Conservation (phyloP, 2,329 filamentous ascomycete species). For the Aspergillus sp. region DNA sequence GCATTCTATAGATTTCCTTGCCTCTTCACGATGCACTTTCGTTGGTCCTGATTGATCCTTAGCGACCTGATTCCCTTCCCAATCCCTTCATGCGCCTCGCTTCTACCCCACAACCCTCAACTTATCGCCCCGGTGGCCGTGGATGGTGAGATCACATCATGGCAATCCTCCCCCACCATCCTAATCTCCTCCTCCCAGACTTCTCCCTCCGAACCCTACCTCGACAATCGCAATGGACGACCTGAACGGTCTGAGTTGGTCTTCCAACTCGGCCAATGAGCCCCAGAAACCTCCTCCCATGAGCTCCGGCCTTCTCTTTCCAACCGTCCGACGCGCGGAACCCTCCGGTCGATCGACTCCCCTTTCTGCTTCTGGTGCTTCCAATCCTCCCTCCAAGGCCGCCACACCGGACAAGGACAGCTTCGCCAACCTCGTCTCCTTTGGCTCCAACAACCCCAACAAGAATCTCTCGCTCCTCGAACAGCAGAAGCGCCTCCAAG, state of each 20-base stretch:
- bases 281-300: conserved; percentile 38
- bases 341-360: conserved; percentile 46
- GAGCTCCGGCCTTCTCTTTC: conserved; percentile 34
- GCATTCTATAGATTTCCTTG: no score
- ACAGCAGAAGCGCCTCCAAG: conserved; percentile 67
- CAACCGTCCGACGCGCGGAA: conserved; percentile 36
- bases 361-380: conserved; percentile 30
- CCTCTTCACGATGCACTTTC: neutral
- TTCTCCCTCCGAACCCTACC: conserved; percentile 1
- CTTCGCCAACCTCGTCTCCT: conserved; percentile 67
- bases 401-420: conserved; percentile 46
- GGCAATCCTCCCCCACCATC: conserved; percentile 16
- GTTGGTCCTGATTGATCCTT: neutral
- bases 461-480: conserved; percentile 69
- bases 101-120: conserved; percentile 4
- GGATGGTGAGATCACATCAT: conserved; percentile 21
- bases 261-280: conserved; percentile 31
- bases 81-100: neutral
- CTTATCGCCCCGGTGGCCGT: conserved; percentile 11
- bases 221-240: conserved; percentile 43
- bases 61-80: neutral
- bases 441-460: conserved; percentile 45
- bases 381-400: conserved; percentile 40
- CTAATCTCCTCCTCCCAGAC: conserved; percentile 22
- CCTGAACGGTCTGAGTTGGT: conserved; percentile 48